These are phyloP conservation scores for Suhomyces coccinellae DNA, from an alignment of 1,139 yeast genomes.

Conservation along the genomic window DNA sequence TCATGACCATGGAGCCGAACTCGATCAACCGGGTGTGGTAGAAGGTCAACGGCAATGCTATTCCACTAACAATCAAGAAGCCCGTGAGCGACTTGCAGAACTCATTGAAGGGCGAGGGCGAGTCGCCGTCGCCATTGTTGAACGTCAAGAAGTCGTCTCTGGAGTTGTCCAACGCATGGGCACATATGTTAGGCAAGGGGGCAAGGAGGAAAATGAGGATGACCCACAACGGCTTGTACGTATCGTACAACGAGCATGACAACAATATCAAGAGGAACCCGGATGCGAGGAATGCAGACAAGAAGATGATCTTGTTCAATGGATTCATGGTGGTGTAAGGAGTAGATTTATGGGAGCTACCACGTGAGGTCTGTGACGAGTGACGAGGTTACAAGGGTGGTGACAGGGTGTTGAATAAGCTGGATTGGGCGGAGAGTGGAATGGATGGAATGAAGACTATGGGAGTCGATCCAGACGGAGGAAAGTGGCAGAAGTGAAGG, in stretches of 20 bases:
- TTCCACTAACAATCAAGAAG: conserved; percentile 64
- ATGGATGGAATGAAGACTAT: too few species aligned
- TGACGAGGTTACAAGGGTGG: too few species aligned
- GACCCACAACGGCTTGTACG: conserved; percentile 72
- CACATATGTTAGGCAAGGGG: conserved; percentile 63
- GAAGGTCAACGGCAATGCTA: conserved; percentile 63
- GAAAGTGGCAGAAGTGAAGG: not conserved
- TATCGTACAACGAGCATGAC: conserved; percentile 71
- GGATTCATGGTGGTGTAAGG: conserved; percentile 43
- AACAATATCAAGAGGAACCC: conserved; percentile 73
- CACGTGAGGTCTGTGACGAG: not conserved
- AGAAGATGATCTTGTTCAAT: conserved; percentile 66
- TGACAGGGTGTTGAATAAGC: too few species aligned
- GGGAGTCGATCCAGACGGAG: too few species aligned
- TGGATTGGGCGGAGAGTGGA: too few species aligned
- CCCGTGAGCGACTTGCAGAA: conserved; percentile 66
- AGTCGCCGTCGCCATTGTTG: conserved; percentile 45
- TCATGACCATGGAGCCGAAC: conserved; percentile 61
- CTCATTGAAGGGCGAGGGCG: conserved; percentile 54
- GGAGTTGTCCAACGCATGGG: conserved; percentile 43
- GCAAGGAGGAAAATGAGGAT: conserved; percentile 65
- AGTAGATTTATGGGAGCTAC: not conserved
- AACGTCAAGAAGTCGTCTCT: conserved; percentile 66
- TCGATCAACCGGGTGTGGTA: conserved; percentile 60
- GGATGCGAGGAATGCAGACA: conserved; percentile 68